Evolutionary conservation across 192 early-diverging fungal genomes (phyloP).

Genomic region (Podila epigama): DNA sequence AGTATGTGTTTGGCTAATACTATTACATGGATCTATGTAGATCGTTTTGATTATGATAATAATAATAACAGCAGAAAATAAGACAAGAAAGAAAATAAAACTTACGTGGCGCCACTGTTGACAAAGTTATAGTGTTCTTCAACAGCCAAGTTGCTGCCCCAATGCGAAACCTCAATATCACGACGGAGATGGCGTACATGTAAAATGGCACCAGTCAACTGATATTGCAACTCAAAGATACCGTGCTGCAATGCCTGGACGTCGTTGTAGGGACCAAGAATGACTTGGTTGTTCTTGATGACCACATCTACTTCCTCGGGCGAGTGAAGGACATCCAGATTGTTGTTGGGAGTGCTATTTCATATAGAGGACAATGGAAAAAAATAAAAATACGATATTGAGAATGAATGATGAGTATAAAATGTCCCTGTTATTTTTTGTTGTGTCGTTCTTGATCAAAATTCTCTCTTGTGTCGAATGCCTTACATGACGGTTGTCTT

Average conservation of each 20-base stretch:
- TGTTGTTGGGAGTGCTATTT: constrained; percentile 31
- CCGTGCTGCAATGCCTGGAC: constrained; percentile 50
- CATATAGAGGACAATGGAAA: background rate
- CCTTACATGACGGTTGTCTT: constrained; percentile 84
- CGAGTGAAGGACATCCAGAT: constrained; percentile 49
- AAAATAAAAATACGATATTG: background rate
- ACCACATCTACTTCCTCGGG: constrained; percentile 31
- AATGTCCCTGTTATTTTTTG: background rate
- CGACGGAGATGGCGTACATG: constrained; percentile 65
- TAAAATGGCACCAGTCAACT: constrained; percentile 62
- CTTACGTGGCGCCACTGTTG: constrained; percentile 82
- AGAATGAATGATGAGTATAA: background rate
- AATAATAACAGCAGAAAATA: background rate
- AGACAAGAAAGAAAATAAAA: background rate
- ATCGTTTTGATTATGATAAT: background rate
- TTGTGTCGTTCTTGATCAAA: no score
- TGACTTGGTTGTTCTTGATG: constrained; percentile 63
- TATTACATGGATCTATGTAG: constrained; percentile 12
- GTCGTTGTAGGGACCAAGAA: constrained; percentile 76
- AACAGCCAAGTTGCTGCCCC: constrained; percentile 81
- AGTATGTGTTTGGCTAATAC: no score
- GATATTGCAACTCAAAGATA: constrained; percentile 71
- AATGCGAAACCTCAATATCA: constrained; percentile 86
- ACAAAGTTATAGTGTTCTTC: constrained; percentile 83
- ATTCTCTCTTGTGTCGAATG: background rate